Conservation (phyloP, 805 yeast genomes). For the Hanseniaspora valbyensis region DNA sequence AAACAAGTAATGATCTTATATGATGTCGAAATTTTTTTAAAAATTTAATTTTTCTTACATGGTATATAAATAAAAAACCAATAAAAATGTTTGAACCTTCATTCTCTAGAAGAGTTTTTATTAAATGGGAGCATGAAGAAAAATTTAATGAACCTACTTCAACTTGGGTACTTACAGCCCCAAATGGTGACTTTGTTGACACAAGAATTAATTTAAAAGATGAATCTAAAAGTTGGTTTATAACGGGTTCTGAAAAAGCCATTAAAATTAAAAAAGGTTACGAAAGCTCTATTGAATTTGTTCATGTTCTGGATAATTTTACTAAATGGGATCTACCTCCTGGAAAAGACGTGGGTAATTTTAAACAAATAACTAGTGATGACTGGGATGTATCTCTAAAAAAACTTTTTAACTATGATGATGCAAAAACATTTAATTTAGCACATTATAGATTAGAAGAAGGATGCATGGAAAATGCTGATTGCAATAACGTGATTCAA, state of each 20-base stretch:
- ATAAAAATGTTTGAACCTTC: slow-evolving; percentile 5
- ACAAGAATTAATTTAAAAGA: slow-evolving; percentile 22
- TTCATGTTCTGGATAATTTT: slow-evolving; percentile 12
- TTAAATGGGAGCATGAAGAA: slow-evolving; percentile 39
- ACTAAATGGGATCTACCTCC: slow-evolving; percentile 10
- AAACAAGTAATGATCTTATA: no score
- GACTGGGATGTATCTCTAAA: slow-evolving; percentile 18
- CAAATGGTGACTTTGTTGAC: slow-evolving; percentile 40
- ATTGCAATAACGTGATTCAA: slow-evolving; percentile 30
- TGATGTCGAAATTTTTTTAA: no score
- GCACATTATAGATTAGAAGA: slow-evolving; percentile 34
- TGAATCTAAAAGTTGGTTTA: slow-evolving; percentile 20
- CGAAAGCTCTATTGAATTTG: slow-evolving; percentile 14
- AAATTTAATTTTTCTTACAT: background rate
- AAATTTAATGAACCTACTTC: slow-evolving; percentile 35
- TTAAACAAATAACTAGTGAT: slow-evolving; percentile 31
- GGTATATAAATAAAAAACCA: background rate
- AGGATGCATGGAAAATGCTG: slow-evolving; percentile 41
- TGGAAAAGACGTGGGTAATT: slow-evolving; percentile 38
- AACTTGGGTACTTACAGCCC: slow-evolving; percentile 41
- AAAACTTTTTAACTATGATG: background rate
- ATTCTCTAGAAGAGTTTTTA: slow-evolving; percentile 38
- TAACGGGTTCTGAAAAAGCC: slow-evolving; percentile 26
- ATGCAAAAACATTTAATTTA: background rate
- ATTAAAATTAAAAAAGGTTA: slow-evolving; percentile 20